Base-by-base conservation (phyloP, 139 green algal species). In the Chlorella sp. region DNA sequence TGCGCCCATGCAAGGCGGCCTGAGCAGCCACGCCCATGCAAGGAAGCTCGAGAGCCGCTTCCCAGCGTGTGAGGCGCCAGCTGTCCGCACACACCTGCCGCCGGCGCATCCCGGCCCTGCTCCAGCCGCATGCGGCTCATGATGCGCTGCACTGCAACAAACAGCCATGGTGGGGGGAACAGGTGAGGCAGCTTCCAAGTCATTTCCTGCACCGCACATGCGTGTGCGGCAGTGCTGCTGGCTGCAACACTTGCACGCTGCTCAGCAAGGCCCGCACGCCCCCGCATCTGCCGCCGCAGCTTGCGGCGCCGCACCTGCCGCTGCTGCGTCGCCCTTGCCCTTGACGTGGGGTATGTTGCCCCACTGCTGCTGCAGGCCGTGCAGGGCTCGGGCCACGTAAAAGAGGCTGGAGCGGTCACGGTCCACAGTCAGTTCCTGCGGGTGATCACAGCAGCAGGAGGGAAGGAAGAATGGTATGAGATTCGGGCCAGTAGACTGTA, bases 311-410 rank as follows among this genome's bases (percentile, higher is more conserved):
- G 26, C 72, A 77, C 41, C 72, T 40, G 86, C 77, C 0, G 95
- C 94, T 24, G 89, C 88, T 2, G 88, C 70, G n/a, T 84, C 79
- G 9, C 96, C 96, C 85, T 97, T 97, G 79, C 94, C 96, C 84
- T 93, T 93, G 28, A 98, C 65, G 16, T 87, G 80, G 0, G 89
- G 90, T 41, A 96, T 93, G 34, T 86, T 43, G 3, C 96, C 96
- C 54, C 91, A 96, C 67, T 91, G 82, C 44, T 84, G 69, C 92
- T 99, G 96, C 85, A 99, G 90, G 51, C 87, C 77, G 67, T 85
- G 89, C 24, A 99, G 86, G 5, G 92, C 96, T 0, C 87, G 60
- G 0, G 96, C 96, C 13, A 93, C 84, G 58, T 92, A 86, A 75
- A 93, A 95, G 56, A 98, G 90, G 48, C 86, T 85, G 48, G 70